These are phyloP conservation scores for Claviceps monticola DNA, from an alignment of 2,329 filamentous ascomycete genomes.

Conservation along the genomic window DNA sequence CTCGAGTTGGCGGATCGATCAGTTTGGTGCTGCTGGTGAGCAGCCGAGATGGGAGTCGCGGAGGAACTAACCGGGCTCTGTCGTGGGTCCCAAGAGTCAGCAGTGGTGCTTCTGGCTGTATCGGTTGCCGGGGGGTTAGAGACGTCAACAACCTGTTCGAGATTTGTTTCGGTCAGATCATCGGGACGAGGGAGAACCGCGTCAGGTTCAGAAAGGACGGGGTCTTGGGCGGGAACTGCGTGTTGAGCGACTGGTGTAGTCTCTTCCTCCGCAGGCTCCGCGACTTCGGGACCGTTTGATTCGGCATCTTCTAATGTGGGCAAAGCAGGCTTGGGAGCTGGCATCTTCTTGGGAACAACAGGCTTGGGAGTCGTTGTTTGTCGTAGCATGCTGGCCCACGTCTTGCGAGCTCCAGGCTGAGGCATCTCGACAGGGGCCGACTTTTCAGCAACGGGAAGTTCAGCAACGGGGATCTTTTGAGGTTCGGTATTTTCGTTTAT, in stretches of 20 bases:
- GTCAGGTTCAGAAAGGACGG: constrained; percentile 31
- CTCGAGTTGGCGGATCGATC: constrained; percentile 37
- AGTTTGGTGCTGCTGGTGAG: constrained; percentile 46
- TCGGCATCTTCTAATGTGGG: constrained; percentile 19
- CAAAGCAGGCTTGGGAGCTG: constrained; percentile 26
- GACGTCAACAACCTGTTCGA: constrained; percentile 76
- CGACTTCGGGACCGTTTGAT: constrained; percentile 20
- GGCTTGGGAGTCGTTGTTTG: constrained; percentile 44
- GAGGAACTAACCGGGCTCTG: constrained; percentile 43
- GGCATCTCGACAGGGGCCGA: constrained; percentile 23
- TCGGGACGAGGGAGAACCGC: constrained; percentile 54
- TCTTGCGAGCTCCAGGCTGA: constrained; percentile 35
- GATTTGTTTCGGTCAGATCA: constrained; percentile 79
- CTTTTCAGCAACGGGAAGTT: constrained; percentile 16
- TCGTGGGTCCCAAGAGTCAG: constrained; percentile 70
- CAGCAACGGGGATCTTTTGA: no score
- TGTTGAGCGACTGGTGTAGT: constrained; percentile 20
- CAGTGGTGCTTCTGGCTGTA: constrained; percentile 77
- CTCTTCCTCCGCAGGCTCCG: constrained; percentile 22
- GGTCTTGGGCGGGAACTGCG: constrained; percentile 12
- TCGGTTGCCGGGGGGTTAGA: constrained; percentile 65
- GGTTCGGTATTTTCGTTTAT: no score
- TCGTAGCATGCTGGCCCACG: constrained; percentile 65
- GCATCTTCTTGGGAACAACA: constrained; percentile 6
- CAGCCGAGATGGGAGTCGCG: constrained; percentile 51